Evolutionary conservation across 202 grass and related monocot genomes (phyloP).

Genomic region (Schoenoplectus tabernaemontani): DNA sequence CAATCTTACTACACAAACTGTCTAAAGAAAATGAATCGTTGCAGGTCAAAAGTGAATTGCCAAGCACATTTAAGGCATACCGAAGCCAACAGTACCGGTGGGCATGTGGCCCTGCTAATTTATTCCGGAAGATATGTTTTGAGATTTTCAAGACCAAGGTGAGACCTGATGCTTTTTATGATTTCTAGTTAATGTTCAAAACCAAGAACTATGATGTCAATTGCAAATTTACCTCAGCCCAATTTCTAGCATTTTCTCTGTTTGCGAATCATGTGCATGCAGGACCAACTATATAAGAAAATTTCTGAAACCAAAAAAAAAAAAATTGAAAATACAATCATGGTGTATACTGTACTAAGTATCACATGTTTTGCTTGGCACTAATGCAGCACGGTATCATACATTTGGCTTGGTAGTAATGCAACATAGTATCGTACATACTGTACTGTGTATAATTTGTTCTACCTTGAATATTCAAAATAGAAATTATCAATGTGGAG

Average conservation of each 20-base stretch:
- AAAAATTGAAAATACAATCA: background rate
- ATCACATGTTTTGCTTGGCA: background rate
- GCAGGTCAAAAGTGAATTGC: constrained; percentile 87
- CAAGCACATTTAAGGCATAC: constrained; percentile 79
- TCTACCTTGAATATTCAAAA: constrained; percentile 14
- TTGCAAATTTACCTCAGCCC: no score
- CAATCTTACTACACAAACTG: background rate
- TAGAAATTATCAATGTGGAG: constrained; percentile 59
- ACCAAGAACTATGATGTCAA: no score
- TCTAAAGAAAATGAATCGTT: background rate
- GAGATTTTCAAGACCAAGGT: constrained; percentile 72
- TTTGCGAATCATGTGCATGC: background rate
- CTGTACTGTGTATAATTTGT: background rate
- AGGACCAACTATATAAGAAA: background rate
- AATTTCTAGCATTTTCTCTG: background rate
- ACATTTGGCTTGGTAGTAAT: no score
- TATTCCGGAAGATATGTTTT: constrained; percentile 64
- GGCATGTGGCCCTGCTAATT: constrained; percentile 78
- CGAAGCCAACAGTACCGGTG: constrained; percentile 83
- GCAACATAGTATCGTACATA: background rate
- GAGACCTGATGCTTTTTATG: background rate
- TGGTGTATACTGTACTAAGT: background rate
- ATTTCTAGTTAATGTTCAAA: background rate
- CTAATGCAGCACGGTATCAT: no score
- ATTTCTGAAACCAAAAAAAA: background rate